Percentiles rank a stretch among this genome's conserved stretches.
These are phyloP conservation scores for Chrysoporthe austroafricana DNA, from an alignment of 2,329 filamentous ascomycete species.

Conservation along the genomic window DNA sequence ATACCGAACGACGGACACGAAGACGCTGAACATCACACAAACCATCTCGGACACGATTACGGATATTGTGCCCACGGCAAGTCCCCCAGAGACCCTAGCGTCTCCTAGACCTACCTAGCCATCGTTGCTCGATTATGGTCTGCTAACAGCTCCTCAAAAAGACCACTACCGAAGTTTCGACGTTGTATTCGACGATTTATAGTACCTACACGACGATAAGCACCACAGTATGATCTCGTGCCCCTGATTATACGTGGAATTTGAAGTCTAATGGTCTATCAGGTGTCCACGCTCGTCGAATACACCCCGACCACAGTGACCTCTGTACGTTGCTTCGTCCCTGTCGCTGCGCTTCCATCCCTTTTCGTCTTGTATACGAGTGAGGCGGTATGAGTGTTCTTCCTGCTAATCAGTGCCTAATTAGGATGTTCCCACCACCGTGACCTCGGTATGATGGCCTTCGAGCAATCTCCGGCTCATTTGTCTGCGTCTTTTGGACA, in stretches of 20 bases:
- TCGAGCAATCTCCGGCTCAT: no score
- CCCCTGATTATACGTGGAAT: no score
- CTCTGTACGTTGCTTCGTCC: slow-evolving; percentile 1
- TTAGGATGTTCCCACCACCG: no score
- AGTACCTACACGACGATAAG: not conserved
- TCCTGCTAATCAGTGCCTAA: no score
- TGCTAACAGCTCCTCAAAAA: not conserved
- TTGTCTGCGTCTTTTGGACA: no score
- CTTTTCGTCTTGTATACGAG: not conserved
- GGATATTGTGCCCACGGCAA: not conserved
- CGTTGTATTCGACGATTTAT: not conserved
- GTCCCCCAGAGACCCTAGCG: not conserved
- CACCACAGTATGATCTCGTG: not conserved
- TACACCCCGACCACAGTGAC: slow-evolving; percentile 6
- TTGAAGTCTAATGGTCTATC: not conserved
- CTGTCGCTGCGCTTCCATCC: not conserved
- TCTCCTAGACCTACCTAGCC: not conserved
- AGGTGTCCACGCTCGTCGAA: slow-evolving; percentile 10
- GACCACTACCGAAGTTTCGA: not conserved
- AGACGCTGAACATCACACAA: not conserved
- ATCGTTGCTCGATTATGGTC: not conserved
- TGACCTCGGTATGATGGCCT: no score
- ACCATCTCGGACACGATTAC: not conserved
- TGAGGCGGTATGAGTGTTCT: no score
- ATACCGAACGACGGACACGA: not conserved